These are phyloP conservation scores for Aeschynomene evenia DNA, from an alignment of 306 rosid genomes.

Conservation along the genomic window DNA sequence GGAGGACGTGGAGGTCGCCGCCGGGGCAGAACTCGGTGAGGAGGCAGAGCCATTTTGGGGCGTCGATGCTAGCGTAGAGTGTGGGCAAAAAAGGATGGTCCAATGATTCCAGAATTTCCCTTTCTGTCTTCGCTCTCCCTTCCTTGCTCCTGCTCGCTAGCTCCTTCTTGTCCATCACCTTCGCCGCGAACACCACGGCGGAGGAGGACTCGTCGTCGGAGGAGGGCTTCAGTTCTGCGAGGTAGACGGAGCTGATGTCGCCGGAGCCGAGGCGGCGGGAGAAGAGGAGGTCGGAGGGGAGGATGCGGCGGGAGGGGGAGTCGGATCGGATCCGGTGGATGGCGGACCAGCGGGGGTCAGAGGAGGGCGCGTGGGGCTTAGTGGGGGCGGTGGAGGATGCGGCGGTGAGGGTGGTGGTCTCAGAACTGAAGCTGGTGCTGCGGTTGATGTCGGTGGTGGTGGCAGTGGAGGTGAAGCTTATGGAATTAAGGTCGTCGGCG, in stretches of 20 bases:
- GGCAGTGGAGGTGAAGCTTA: conserved; percentile 73
- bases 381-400: conserved; percentile 55
- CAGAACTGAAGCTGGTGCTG: conserved; percentile 74
- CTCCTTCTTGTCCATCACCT: conserved; percentile 85
- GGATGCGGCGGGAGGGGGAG: conserved; percentile 46
- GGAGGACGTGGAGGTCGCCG: conserved; percentile 84
- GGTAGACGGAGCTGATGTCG: conserved; percentile 77
- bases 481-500: conserved; percentile 72
- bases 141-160: conserved; percentile 67
- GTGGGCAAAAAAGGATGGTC: conserved; percentile 84
- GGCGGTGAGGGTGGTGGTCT: conserved; percentile 57
- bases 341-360: conserved; percentile 75
- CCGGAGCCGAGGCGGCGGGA: conserved; percentile 66
- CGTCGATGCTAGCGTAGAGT: conserved; percentile 68
- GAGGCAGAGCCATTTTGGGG: conserved; percentile 66
- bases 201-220: neutral
- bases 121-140: conserved; percentile 76
- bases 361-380: conserved; percentile 59
- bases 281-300: conserved; percentile 71
- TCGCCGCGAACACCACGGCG: conserved; percentile 61
- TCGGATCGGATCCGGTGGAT: conserved; percentile 72
- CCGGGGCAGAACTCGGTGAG: conserved; percentile 88
- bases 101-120: conserved; percentile 63
- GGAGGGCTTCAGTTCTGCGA: conserved; percentile 47
- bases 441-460: conserved; percentile 59